Evolutionary conservation across 345 rosid species (phyloP).

Genomic region (Lepidium didymum): DNA sequence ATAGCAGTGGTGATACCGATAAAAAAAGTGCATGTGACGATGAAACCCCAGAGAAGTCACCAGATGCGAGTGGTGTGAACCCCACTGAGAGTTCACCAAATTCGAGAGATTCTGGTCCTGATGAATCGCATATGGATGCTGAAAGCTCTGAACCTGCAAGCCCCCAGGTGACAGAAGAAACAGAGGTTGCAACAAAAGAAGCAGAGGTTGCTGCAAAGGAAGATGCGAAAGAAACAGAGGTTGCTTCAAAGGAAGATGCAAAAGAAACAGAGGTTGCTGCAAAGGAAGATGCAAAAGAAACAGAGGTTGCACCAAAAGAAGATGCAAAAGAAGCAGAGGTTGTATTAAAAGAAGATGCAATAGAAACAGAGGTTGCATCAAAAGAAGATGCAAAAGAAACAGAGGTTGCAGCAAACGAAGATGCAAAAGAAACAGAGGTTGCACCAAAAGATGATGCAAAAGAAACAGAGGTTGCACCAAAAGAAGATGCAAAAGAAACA

Average conservation of each 20-base stretch:
- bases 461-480: no score
- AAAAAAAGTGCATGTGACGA: not conserved
- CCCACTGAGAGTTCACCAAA: not conserved
- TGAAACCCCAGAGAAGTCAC: conserved; percentile 3
- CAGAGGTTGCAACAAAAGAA: conserved; percentile 17
- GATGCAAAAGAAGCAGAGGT: no score
- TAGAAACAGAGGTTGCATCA: no score
- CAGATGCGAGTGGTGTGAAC: not conserved
- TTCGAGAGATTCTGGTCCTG: conserved; percentile 4
- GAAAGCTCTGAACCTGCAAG: conserved; percentile 2
- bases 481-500: no score
- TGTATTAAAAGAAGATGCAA: no score
- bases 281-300: no score
- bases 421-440: no score
- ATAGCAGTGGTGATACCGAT: conserved; percentile 27
- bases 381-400: no score
- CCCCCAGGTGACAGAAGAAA: conserved; percentile 8
- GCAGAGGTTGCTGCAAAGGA: conserved; percentile 8
- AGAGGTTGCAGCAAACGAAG: no score
- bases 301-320: no score
- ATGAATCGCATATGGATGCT: conserved; percentile 9
- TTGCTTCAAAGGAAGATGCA: not conserved
- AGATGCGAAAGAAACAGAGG: not conserved
- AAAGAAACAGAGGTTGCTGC: not conserved
- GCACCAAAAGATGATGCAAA: no score